These are phyloP conservation scores for Phytophthora pisi DNA, from an alignment of 352 stramenopile species.

Conservation along the genomic window DNA sequence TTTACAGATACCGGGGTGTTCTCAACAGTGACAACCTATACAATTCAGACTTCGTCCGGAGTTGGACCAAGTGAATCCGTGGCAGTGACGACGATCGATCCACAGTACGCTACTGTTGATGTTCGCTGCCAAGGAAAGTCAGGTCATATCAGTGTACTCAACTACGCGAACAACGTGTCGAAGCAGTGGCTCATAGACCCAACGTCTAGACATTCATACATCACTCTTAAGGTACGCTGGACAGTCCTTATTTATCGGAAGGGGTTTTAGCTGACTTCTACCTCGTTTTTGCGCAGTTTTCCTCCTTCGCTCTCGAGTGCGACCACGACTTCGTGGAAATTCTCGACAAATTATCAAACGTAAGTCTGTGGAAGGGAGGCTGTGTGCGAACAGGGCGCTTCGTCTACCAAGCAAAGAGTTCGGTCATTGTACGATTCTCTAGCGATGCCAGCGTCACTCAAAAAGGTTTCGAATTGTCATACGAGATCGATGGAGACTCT, in stretches of 20 bases:
- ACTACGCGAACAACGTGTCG: conserved; percentile 41
- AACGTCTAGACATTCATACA: conserved; percentile 16
- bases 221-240: conserved; percentile 41
- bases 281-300: conserved; percentile 20
- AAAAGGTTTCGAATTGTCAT: conserved; percentile 54
- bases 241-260: background rate
- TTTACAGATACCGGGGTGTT: conserved; percentile 21
- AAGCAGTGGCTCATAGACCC: conserved; percentile 52
- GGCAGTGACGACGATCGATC: conserved; percentile 24
- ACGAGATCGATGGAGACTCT: conserved; percentile 38
- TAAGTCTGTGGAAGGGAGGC: conserved; percentile 57
- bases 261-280: background rate
- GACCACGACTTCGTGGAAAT: conserved; percentile 69
- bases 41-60: conserved; percentile 22
- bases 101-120: conserved; percentile 1
- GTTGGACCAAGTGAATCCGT: conserved; percentile 13
- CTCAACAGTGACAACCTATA: conserved; percentile 20
- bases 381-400: conserved; percentile 51
- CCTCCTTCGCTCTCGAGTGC: conserved; percentile 65
- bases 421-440: conserved; percentile 46
- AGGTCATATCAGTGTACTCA: conserved; percentile 37
- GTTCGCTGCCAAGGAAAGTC: conserved; percentile 26
- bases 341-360: conserved; percentile 27
- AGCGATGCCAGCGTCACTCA: conserved; percentile 52
- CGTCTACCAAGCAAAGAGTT: conserved; percentile 34